Conservation (phyloP, 2,329 filamentous ascomycete genomes). For the Talaromyces sp. region DNA sequence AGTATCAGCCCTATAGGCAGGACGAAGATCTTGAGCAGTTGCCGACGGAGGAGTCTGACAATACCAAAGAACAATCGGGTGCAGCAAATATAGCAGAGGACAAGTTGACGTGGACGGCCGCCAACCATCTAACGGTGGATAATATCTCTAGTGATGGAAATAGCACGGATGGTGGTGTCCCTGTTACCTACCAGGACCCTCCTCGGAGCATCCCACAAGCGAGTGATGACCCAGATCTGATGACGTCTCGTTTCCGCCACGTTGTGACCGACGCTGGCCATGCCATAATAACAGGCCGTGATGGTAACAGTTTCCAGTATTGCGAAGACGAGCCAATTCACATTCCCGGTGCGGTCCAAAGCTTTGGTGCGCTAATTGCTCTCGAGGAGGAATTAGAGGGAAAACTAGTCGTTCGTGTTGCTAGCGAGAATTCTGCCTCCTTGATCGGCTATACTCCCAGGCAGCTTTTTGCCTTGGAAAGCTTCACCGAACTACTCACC, state of each 20-base stretch:
- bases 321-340: conserved; percentile 93
- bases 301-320: conserved; percentile 65
- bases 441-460: conserved; percentile 74
- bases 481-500: conserved; percentile 76
- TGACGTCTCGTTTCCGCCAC: conserved; percentile 76
- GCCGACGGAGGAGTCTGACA: background rate
- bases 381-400: conserved; percentile 67
- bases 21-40: conserved; percentile 7
- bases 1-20: conserved; percentile 9
- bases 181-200: conserved; percentile 8
- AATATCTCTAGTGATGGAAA: conserved; percentile 14
- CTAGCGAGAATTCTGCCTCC: conserved; percentile 73
- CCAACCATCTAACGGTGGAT: conserved; percentile 14
- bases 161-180: conserved; percentile 14
- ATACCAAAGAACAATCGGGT: background rate
- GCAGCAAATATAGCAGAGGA: conserved; percentile 1
- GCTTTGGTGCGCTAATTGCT: conserved; percentile 72
- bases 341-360: conserved; percentile 76
- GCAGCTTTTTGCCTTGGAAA: conserved; percentile 68
- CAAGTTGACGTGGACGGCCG: conserved; percentile 6
- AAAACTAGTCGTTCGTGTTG: conserved; percentile 65
- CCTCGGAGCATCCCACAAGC: conserved; percentile 27
- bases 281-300: conserved; percentile 74
- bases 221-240: conserved; percentile 45
- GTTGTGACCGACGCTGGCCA: conserved; percentile 72